Conservation (phyloP, 2,329 filamentous ascomycete genomes). For the Colletotrichum chrysophilum region DNA sequence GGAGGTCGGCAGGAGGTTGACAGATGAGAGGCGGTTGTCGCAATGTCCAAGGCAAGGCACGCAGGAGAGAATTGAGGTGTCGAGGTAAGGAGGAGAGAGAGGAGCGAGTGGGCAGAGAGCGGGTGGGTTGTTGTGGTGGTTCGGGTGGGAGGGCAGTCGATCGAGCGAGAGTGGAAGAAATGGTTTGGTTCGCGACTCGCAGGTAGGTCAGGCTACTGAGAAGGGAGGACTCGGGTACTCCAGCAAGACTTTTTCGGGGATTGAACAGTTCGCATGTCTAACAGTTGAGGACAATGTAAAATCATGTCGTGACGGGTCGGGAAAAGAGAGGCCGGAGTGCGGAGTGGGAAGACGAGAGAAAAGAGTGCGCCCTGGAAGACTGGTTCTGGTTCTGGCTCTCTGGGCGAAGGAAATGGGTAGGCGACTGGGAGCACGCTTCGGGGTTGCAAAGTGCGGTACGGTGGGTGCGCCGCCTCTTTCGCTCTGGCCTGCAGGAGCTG, state of each 20-base stretch:
- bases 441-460: conserved; percentile 11
- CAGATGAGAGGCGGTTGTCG: conserved; percentile 35
- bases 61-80: conserved; percentile 34
- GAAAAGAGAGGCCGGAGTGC: conserved; percentile 11
- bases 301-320: conserved; percentile 21
- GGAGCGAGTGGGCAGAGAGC: conserved; percentile 16
- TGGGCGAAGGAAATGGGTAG: conserved; percentile 17
- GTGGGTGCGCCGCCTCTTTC: conserved; percentile 17
- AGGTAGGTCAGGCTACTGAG: conserved; percentile 13
- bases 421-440: conserved; percentile 18
- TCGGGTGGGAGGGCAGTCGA: conserved; percentile 7
- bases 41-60: conserved; percentile 24
- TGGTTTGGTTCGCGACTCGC: conserved; percentile 16
- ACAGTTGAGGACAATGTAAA: conserved; percentile 10
- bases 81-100: conserved; percentile 25
- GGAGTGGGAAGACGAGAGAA: conserved; percentile 18
- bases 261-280: conserved; percentile 24
- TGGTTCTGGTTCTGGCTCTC: background rate
- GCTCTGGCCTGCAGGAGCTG: conserved; percentile 14
- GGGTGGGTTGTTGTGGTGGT: conserved; percentile 23
- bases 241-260: conserved; percentile 14
- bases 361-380: conserved; percentile 16
- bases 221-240: conserved; percentile 21
- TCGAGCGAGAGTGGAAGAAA: conserved; percentile 19
- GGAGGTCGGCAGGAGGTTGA: conserved; percentile 32